Evolutionary conservation across 2,329 filamentous ascomycete species (phyloP).

Genomic region (Trichothecium sympodiale): DNA sequence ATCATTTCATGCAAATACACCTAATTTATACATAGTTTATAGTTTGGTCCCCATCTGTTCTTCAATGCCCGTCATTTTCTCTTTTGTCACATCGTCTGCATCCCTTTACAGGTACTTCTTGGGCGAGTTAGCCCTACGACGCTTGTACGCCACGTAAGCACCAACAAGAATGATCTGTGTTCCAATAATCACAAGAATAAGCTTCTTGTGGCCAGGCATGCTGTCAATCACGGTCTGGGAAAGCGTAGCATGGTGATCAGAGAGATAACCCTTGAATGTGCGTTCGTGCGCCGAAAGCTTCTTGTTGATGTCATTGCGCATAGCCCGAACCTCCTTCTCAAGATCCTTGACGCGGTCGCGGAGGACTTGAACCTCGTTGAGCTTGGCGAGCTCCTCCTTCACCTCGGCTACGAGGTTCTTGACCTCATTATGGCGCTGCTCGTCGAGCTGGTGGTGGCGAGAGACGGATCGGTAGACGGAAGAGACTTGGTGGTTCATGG

Average conservation of each 20-base stretch:
- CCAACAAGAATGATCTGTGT: conserved; percentile 62
- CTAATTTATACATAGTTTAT: too few relatives aligned
- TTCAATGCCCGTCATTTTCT: too few relatives aligned
- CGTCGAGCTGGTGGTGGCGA: conserved; percentile 35
- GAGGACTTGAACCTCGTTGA: conserved; percentile 33
- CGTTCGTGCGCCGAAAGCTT: conserved; percentile 40
- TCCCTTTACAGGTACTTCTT: conserved; percentile 73
- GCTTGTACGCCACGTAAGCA: conserved; percentile 70
- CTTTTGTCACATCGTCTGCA: conserved; percentile 10
- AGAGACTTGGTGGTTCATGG: conserved; percentile 56
- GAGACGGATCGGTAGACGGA: conserved; percentile 49
- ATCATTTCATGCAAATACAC: too few relatives aligned
- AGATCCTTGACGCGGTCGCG: conserved; percentile 38
- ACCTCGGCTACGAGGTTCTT: conserved; percentile 35
- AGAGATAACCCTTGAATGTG: conserved; percentile 40
- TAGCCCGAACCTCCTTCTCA: conserved; percentile 45
- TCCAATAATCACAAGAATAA: conserved; percentile 61
- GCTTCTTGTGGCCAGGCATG: conserved; percentile 36
- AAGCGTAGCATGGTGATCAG: conserved; percentile 37
- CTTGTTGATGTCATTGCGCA: conserved; percentile 42
- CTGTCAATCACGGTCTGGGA: conserved; percentile 35
- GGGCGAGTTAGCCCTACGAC: conserved; percentile 60
- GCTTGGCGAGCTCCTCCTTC: conserved; percentile 30
- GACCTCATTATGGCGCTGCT: conserved; percentile 46
- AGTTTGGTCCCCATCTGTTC: too few relatives aligned